These are phyloP conservation scores for Pseudogymnoascus sp. DNA, from an alignment of 2,329 filamentous ascomycete genomes.

Conservation along the genomic window DNA sequence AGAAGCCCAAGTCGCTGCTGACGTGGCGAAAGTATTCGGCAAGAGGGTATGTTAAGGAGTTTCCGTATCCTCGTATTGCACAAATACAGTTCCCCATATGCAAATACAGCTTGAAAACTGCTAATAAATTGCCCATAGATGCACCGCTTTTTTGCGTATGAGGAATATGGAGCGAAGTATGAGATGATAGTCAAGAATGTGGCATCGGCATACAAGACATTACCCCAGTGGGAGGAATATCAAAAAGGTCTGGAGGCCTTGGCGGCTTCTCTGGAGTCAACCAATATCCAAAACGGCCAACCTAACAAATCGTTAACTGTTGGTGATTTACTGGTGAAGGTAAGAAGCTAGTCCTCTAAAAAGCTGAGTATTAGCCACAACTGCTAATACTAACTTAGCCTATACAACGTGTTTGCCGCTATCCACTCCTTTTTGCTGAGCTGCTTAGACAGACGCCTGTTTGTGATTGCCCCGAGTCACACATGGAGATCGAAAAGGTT, in stretches of 20 bases:
- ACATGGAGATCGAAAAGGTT: conserved; percentile 69
- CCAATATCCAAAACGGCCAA: conserved; percentile 54
- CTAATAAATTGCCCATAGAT: conserved; percentile 45
- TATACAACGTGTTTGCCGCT: conserved; percentile 86
- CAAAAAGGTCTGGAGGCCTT: conserved; percentile 81
- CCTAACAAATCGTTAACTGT: conserved; percentile 72
- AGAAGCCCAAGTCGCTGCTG: conserved; percentile 51
- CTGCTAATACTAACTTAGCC: conserved; percentile 47
- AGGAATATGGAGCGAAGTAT: conserved; percentile 87
- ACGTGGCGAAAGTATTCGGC: conserved; percentile 53
- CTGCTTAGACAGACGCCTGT: conserved; percentile 76
- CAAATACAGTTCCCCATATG: not conserved
- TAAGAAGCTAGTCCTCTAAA: conserved; percentile 29
- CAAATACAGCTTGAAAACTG: not conserved
- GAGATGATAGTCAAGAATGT: conserved; percentile 77
- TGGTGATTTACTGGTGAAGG: conserved; percentile 85
- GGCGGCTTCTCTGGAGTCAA: conserved; percentile 64
- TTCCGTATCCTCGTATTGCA: not conserved
- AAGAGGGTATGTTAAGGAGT: conserved; percentile 40
- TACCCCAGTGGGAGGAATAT: conserved; percentile 69
- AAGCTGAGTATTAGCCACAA: not conserved
- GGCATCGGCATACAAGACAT: conserved; percentile 56
- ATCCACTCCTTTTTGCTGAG: conserved; percentile 79
- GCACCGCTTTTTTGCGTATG: conserved; percentile 74
- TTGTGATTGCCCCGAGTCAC: conserved; percentile 73